Base-by-base conservation (phyloP, 2,329 filamentous ascomycete species). In the Aspergillus ustus region DNA sequence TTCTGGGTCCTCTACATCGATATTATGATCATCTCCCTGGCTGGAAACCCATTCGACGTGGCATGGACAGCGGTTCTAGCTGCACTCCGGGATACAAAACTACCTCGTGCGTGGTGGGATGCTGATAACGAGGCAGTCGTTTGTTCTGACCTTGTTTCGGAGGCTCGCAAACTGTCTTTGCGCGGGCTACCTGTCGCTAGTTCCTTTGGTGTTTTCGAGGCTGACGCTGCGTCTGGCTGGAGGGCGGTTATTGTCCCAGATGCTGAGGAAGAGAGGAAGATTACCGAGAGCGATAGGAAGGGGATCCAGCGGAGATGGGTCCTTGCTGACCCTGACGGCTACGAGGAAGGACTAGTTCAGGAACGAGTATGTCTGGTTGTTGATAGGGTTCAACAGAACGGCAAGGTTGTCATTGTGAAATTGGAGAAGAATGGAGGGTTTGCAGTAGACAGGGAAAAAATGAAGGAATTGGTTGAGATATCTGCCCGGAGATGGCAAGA, bases 1-100 rank as follows among this genome's bases (percentile, higher is more conserved):
- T 98, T 96, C 77, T 99, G 94, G 95, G 89, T 91, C 9, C 86
- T 99, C 20, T 97, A 97, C 77, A 91, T 99, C 67, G 94, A 98
- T 73, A 84, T 97, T n/a, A 86, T 97, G 72, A 95, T 97, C 78
- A 89, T 99, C 67, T 96, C 92, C 0, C 87, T 97, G 53, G 93
- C 97, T 66, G 94, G 94, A 6, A 96, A 95, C 71, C 87, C 92
- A 1, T 93, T 98, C 67, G 94, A 99, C 72, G 91, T 92, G 0
- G 92, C 92, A 0, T 98, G 94, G 93, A 85, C 90, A 0, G 89
- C 92, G 13, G 84, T 96, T 0, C 77, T 97, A 22, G 91, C 93
- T 8, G 94, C 95, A 7, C 80, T 99, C 62, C 83, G 82, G 57
- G 87, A 95, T 75, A 94, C 92, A 4, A 86, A 84, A 61, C 80